These are phyloP conservation scores for Peterozyma xylosa DNA, from an alignment of 805 yeast species.

Conservation along the genomic window DNA sequence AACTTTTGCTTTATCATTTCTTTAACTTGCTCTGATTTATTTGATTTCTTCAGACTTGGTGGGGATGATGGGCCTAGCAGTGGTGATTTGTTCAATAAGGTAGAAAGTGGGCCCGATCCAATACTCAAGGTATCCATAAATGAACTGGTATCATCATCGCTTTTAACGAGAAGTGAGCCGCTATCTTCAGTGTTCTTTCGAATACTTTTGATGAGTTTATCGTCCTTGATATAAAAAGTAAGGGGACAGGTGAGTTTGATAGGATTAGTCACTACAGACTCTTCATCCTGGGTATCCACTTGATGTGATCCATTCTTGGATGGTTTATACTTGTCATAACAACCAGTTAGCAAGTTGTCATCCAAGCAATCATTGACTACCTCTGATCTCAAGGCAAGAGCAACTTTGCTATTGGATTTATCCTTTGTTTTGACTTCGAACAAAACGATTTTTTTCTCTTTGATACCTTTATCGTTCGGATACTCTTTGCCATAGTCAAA, in stretches of 20 bases:
- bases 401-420: constrained; percentile 22
- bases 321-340: constrained; percentile 27
- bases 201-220: constrained; percentile 2
- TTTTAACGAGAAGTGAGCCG: neutral
- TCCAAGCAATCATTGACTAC: constrained; percentile 45
- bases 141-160: constrained; percentile 5
- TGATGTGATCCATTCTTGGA: constrained; percentile 1
- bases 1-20: constrained; percentile 2
- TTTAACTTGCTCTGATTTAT: neutral
- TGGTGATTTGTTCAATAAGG: constrained; percentile 1
- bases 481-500: constrained; percentile 37
- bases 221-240: constrained; percentile 20
- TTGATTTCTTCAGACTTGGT: neutral
- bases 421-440: constrained; percentile 59
- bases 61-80: neutral
- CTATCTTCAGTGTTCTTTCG: neutral
- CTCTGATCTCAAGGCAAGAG: constrained; percentile 47
- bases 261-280: constrained; percentile 26
- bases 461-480: constrained; percentile 21
- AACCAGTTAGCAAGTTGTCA: constrained; percentile 54
- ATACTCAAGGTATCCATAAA: neutral
- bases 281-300: constrained; percentile 11
- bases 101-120: neutral
- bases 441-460: constrained; percentile 50
- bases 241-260: constrained; percentile 28